A percentile compares a stretch with the other conserved stretches of the same genome.
phyloP scores from a whole-genome alignment of 805 yeast species.

The Blastobotrys peoriensis region DNA sequence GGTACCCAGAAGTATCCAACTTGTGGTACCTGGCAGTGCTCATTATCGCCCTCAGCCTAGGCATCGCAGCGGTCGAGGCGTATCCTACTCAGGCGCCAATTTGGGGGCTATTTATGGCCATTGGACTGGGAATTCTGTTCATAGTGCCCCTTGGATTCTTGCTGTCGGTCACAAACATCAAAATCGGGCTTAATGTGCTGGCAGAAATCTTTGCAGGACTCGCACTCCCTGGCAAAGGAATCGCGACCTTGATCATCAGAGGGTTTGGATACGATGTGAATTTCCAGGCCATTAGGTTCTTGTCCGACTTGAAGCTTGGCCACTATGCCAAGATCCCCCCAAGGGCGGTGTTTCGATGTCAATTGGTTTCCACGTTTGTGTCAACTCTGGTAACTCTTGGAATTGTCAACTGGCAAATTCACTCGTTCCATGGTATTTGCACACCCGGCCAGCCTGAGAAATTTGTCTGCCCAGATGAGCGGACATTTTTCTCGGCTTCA shows the following conservation, averaged over 20 bases:
- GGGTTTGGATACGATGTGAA: constrained; percentile 49
- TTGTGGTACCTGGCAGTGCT: constrained; percentile 46
- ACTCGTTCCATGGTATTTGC: constrained; percentile 27
- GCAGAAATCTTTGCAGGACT: constrained; percentile 62
- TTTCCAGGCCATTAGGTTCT: constrained; percentile 55
- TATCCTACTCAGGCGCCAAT: constrained; percentile 27
- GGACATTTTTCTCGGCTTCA: constrained; percentile 48
- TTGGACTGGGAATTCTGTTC: constrained; percentile 49
- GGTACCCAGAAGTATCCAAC: constrained; percentile 47
- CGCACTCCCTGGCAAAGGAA: constrained; percentile 49
- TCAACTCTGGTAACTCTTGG: constrained; percentile 32
- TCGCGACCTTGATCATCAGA: constrained; percentile 27
- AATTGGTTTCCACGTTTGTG: constrained; percentile 37
- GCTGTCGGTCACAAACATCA: constrained; percentile 52
- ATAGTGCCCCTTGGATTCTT: constrained; percentile 58
- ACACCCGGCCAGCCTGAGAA: constrained; percentile 25
- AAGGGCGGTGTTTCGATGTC: constrained; percentile 48
- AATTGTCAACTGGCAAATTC: constrained; percentile 29
- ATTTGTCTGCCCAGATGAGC: constrained; percentile 33
- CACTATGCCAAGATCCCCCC: constrained; percentile 59
- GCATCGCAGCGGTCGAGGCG: constrained; percentile 18
- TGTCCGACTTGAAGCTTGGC: constrained; percentile 53
- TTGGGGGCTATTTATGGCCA: constrained; percentile 47
- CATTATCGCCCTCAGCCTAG: constrained; percentile 33
- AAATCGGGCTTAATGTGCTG: constrained; percentile 54